These are phyloP conservation scores for Cystofilobasidium macerans DNA, from an alignment of 768 basidiomycete genomes.

Conservation along the genomic window DNA sequence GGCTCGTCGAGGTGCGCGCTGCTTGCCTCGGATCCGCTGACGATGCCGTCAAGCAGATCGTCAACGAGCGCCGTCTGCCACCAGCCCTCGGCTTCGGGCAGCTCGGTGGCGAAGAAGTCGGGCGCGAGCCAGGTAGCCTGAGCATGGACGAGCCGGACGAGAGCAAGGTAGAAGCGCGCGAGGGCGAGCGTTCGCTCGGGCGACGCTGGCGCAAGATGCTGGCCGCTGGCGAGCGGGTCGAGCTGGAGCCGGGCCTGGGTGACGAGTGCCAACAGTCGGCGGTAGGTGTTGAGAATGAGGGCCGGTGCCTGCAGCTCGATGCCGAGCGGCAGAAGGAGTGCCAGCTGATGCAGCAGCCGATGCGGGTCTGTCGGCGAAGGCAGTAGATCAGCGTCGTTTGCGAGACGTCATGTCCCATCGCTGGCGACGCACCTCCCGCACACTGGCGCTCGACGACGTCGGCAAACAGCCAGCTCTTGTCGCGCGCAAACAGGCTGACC, in stretches of 20 bases:
- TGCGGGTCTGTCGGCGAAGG: conserved; percentile 3
- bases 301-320: conserved; percentile 9
- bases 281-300: conserved; percentile 15
- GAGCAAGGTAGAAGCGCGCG: not conserved
- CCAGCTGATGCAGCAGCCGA: conserved; percentile 12
- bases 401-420: too few relatives aligned
- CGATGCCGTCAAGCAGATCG: not conserved
- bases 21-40: not conserved
- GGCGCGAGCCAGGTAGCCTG: conserved; percentile 6
- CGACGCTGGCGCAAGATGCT: not conserved
- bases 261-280: conserved; percentile 16
- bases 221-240: not conserved
- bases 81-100: conserved; percentile 19
- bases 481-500: conserved; percentile 16
- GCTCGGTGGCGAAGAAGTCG: conserved; percentile 11
- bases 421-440: conserved; percentile 17
- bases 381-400: too few relatives aligned
- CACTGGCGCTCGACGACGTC: conserved; percentile 10
- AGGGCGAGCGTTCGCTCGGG: conserved; percentile 8
- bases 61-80: not conserved
- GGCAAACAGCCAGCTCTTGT: conserved; percentile 27
- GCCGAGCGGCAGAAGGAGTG: conserved; percentile 14
- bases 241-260: conserved; percentile 14
- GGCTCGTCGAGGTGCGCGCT: not conserved
- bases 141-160: conserved; percentile 6